A percentile compares a stretch with the other conserved stretches of the same genome.
Conservation (phyloP, 257 asterid genomes). For the Solanum virginianum region DNA sequence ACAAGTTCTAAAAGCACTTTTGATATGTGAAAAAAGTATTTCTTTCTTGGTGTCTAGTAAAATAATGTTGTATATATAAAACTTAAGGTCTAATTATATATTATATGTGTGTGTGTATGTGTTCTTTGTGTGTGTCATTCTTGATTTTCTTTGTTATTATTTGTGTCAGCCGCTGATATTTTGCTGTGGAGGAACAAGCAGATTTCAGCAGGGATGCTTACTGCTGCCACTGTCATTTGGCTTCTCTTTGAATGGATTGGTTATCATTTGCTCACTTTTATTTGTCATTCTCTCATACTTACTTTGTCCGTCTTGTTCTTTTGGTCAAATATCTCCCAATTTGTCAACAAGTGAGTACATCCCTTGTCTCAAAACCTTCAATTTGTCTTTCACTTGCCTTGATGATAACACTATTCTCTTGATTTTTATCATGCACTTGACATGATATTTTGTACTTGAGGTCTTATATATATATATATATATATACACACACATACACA, state of each 20-base stretch:
- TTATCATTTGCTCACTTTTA: constrained; percentile 68
- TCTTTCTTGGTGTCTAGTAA: background rate
- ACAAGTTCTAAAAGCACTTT: background rate
- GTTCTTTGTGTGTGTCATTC: background rate
- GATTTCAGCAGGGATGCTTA: constrained; percentile 63
- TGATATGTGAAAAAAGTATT: background rate
- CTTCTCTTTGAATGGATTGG: constrained; percentile 86
- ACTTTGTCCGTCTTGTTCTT: constrained; percentile 58
- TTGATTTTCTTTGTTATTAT: background rate
- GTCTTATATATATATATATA: background rate
- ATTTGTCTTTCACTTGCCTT: background rate
- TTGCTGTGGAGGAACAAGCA: constrained; percentile 94
- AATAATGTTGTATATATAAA: background rate
- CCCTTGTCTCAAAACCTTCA: background rate
- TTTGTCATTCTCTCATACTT: constrained; percentile 78
- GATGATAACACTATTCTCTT: background rate
- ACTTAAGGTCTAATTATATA: background rate
- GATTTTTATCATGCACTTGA: background rate
- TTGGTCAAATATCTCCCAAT: constrained; percentile 84
- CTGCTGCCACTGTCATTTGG: constrained; percentile 87
- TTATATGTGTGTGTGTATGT: too few species aligned
- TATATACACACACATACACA: too few species aligned
- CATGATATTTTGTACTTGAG: background rate
- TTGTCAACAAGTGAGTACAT: constrained; percentile 49
- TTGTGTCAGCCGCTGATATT: constrained; percentile 71